These are phyloP conservation scores for Ophiostoma tasmaniense DNA, from an alignment of 2,329 filamentous ascomycete genomes.

Conservation along the genomic window DNA sequence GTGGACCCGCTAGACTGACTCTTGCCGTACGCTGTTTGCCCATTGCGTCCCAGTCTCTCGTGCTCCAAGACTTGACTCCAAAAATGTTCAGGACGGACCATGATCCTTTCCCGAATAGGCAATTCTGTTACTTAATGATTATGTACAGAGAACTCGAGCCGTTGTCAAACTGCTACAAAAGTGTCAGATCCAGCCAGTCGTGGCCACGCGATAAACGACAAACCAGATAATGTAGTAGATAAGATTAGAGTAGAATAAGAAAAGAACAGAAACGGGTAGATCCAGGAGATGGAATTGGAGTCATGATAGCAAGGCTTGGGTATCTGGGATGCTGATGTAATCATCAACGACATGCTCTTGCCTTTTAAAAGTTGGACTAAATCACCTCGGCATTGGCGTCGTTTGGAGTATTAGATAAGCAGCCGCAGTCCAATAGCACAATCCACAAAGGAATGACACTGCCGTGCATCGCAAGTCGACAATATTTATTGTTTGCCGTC, in stretches of 20 bases:
- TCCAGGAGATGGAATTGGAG: slow-evolving; percentile 5
- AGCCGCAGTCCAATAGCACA: not conserved
- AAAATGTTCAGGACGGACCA: not conserved
- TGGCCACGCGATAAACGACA: slow-evolving; percentile 20
- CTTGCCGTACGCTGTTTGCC: not conserved
- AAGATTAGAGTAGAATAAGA: not conserved
- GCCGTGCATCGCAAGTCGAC: not conserved
- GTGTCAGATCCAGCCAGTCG: slow-evolving; percentile 16
- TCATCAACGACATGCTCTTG: not conserved
- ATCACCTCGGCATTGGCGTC: not conserved
- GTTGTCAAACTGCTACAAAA: slow-evolving; percentile 16
- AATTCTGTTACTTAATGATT: slow-evolving; percentile 22
- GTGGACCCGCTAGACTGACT: slow-evolving; percentile 2
- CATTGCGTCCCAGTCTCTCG: not conserved
- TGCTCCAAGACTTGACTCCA: slow-evolving; percentile 3
- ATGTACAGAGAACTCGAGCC: slow-evolving; percentile 19
- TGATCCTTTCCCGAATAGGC: slow-evolving; percentile 16
- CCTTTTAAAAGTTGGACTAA: not conserved
- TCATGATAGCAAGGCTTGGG: not conserved
- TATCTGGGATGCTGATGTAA: not conserved
- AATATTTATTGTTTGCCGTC: not conserved
- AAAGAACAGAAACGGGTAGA: not conserved
- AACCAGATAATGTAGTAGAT: slow-evolving; percentile 1
- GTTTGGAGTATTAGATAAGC: not conserved
- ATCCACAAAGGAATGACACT: not conserved